phyloP scores from a whole-genome alignment of 202 grass and related monocot species.

The Elaeis oleifera region DNA sequence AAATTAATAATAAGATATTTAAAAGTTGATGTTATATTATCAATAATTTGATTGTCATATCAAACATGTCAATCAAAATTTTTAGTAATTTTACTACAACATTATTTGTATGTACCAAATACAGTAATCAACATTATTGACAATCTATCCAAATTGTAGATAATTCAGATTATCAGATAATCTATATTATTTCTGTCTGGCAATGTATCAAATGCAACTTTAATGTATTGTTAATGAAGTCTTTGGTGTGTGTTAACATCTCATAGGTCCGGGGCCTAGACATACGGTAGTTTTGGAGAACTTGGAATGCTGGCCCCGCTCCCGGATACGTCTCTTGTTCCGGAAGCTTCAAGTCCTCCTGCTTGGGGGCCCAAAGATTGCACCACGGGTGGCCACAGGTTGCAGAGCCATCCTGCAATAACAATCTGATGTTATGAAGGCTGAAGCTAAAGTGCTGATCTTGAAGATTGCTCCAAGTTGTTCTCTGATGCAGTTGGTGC shows the following conservation, averaged over 20 bases:
- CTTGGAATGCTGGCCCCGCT: slow-evolving; percentile 87
- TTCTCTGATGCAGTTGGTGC: slow-evolving; percentile 51
- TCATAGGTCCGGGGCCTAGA: slow-evolving; percentile 60
- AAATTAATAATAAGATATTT: too few relatives aligned
- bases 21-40: too few relatives aligned
- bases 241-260: slow-evolving; percentile 63
- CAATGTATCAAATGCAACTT: neutral
- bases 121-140: too few relatives aligned
- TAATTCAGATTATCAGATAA: too few relatives aligned
- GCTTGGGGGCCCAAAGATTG: slow-evolving; percentile 41
- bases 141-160: too few relatives aligned
- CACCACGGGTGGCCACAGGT: slow-evolving; percentile 64
- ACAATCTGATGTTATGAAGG: slow-evolving; percentile 40
- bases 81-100: too few relatives aligned
- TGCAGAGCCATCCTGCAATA: slow-evolving; percentile 68
- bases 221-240: slow-evolving; percentile 43
- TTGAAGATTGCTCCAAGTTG: slow-evolving; percentile 25
- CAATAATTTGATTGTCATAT: too few relatives aligned
- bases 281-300: slow-evolving; percentile 71
- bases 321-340: slow-evolving; percentile 52
- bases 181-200: too few relatives aligned
- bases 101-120: too few relatives aligned
- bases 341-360: slow-evolving; percentile 38
- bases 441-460: slow-evolving; percentile 40
- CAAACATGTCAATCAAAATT: too few relatives aligned